Evolutionary conservation across 768 basidiomycete species (phyloP), one percentile per base, ranked within the genome.

Genomic region (Gymnopilus junonius): DNA sequence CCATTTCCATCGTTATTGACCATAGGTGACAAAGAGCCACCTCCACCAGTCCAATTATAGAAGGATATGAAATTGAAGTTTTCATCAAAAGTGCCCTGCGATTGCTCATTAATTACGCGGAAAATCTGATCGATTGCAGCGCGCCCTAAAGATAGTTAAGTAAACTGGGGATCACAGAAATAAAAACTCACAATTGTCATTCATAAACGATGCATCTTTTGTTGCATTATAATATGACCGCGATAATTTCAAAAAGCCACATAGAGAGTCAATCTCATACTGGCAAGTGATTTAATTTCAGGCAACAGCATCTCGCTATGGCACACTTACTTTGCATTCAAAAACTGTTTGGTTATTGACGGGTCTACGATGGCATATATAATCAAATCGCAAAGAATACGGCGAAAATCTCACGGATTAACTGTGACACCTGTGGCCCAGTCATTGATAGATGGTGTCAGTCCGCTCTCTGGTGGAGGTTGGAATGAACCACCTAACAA

Each of bases 221-320:
- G 92, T 93, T n/a, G 83, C 83, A 70, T 86, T 77, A 59, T 88
- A 91, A 73, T 91, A 93, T 3, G 85, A 85, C 27, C 88, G 77
- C 12, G 91, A 93, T 12, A 93, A 79, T 74, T 93, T 93, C 67
- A 93, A 74, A 77, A 93, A 93, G 6, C 90, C 86, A 63, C 90
- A 91, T 0, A 93, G 76, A 0, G 91, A 92, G 71, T 93, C 92
- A 53, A 93, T 79, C 71, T 93, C 92, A 67, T 91, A 93, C 89
- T 90, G 59, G 34, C 55, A 31, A 29, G 17, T n/a, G 17, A 55
- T 14, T 27, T 45, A 27, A 48, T 20, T 32, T 11, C 21, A 51
- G n/a, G 20, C 21, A 50, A 34, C 29, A 25, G 31, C 2, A 37
- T 8, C 3, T 14, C 23, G 20, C 21, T 25, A 50, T 35, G 11